Percentiles rank a stretch among this genome's conserved stretches.
phyloP scores from a whole-genome alignment of 495 filamentous ascomycete species.

The Rostrohypoxylon terebratum region DNA sequence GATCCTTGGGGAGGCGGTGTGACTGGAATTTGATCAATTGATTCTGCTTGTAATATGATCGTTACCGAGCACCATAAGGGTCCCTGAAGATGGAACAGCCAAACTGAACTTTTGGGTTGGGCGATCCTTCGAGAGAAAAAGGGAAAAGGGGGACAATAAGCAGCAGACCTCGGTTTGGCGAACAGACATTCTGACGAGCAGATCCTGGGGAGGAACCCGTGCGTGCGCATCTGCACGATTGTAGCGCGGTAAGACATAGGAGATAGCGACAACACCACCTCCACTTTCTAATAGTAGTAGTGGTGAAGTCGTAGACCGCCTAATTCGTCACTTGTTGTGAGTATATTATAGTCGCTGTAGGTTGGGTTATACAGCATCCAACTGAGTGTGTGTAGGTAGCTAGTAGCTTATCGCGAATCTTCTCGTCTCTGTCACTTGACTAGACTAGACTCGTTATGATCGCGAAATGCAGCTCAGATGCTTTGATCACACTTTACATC shows the following conservation, averaged over 20 bases:
- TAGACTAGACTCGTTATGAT: constrained; percentile 38
- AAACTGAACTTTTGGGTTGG: constrained; percentile 1
- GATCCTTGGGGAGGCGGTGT: constrained; percentile 32
- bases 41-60: neutral
- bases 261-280: constrained; percentile 12
- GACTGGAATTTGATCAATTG: constrained; percentile 10
- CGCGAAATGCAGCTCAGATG: constrained; percentile 34
- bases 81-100: neutral
- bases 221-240: constrained; percentile 32
- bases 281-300: constrained; percentile 2
- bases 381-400: too few relatives aligned
- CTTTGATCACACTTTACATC: constrained; percentile 42
- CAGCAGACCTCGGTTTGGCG: constrained; percentile 15
- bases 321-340: constrained; percentile 24
- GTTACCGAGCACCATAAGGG: neutral
- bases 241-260: constrained; percentile 27
- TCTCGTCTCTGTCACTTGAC: constrained; percentile 29
- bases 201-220: constrained; percentile 27
- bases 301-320: constrained; percentile 16
- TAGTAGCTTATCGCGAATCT: constrained; percentile 21
- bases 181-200: constrained; percentile 29
- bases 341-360: constrained; percentile 8
- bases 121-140: constrained; percentile 22
- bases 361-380: constrained; percentile 25
- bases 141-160: neutral